A percentile compares a stretch with the other conserved stretches of the same genome.
Conservation (phyloP, 1,284 basidiomycete genomes). For the Puccinia polysora region DNA sequence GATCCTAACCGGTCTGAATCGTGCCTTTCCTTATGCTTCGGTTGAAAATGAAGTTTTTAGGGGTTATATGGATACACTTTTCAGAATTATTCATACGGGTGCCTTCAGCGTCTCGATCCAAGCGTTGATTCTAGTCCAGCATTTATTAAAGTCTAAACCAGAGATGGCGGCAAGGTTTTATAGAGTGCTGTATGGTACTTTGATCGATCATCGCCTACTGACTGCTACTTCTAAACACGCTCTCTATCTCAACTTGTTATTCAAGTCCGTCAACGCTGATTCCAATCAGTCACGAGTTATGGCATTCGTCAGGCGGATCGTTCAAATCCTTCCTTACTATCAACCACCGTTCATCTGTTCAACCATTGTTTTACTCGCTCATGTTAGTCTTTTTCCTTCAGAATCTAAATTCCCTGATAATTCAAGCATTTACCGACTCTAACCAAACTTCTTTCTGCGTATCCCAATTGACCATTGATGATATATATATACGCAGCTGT, state of each 20-base stretch:
- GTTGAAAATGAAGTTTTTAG: slow-evolving; percentile 60
- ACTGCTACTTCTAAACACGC: slow-evolving; percentile 83
- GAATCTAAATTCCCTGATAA: not conserved
- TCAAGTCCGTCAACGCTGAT: slow-evolving; percentile 85
- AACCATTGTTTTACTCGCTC: slow-evolving; percentile 63
- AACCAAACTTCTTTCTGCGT: not conserved
- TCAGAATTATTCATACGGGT: slow-evolving; percentile 85
- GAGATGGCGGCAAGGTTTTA: slow-evolving; percentile 79
- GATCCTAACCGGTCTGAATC: slow-evolving; percentile 88
- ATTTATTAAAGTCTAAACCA: slow-evolving; percentile 60
- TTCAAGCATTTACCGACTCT: no score
- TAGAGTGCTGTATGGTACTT: slow-evolving; percentile 79
- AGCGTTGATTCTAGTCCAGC: slow-evolving; percentile 84
- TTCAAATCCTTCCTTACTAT: slow-evolving; percentile 73
- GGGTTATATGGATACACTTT: slow-evolving; percentile 86
- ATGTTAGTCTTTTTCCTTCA: slow-evolving; percentile 52
- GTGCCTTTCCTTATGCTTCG: slow-evolving; percentile 86
- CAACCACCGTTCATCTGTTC: slow-evolving; percentile 87
- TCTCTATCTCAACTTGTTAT: slow-evolving; percentile 92
- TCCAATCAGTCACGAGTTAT: slow-evolving; percentile 64
- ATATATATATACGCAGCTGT: no score
- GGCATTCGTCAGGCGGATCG: slow-evolving; percentile 78
- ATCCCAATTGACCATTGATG: not conserved
- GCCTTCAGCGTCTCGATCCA: slow-evolving; percentile 94
- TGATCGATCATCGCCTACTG: slow-evolving; percentile 75